phyloP scores from a whole-genome alignment of 768 basidiomycete species.

The Cystobasidium tubakii region DNA sequence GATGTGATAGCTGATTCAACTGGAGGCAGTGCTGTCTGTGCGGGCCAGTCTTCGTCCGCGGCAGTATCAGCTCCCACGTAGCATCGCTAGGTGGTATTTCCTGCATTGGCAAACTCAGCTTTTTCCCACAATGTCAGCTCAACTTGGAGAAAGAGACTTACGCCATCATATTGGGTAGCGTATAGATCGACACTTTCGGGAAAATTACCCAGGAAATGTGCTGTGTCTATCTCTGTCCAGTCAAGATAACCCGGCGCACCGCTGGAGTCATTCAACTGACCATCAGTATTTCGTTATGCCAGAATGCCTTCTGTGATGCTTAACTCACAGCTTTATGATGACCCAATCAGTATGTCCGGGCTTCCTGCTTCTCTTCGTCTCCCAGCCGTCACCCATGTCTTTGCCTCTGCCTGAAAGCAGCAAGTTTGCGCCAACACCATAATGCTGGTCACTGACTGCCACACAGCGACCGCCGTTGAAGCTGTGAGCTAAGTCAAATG shows the following conservation, averaged over 20 bases:
- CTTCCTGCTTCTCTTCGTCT: slow-evolving; percentile 77
- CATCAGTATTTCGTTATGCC: neutral
- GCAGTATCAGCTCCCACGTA: slow-evolving; percentile 69
- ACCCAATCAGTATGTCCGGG: slow-evolving; percentile 85
- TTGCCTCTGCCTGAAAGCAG: slow-evolving; percentile 79
- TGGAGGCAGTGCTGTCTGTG: slow-evolving; percentile 85
- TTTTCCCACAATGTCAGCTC: neutral
- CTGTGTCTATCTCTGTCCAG: slow-evolving; percentile 81
- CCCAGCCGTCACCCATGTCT: slow-evolving; percentile 94
- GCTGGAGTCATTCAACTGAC: slow-evolving; percentile 50
- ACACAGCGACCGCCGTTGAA: slow-evolving; percentile 81
- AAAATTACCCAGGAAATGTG: slow-evolving; percentile 92
- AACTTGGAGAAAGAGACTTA: slow-evolving; percentile 43
- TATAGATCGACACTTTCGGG: slow-evolving; percentile 80
- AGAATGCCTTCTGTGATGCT: neutral
- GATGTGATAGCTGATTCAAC: slow-evolving; percentile 60
- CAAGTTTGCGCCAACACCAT: slow-evolving; percentile 82
- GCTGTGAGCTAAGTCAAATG: slow-evolving; percentile 83
- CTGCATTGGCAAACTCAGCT: slow-evolving; percentile 33
- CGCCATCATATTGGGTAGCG: slow-evolving; percentile 53
- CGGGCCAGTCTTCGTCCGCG: slow-evolving; percentile 74
- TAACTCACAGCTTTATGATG: slow-evolving; percentile 72
- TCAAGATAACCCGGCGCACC: slow-evolving; percentile 68
- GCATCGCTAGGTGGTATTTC: slow-evolving; percentile 51
- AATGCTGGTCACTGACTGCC: slow-evolving; percentile 87